phyloP scores from a whole-genome alignment of 2,329 filamentous ascomycete species.

The Fusarium penzigii region DNA sequence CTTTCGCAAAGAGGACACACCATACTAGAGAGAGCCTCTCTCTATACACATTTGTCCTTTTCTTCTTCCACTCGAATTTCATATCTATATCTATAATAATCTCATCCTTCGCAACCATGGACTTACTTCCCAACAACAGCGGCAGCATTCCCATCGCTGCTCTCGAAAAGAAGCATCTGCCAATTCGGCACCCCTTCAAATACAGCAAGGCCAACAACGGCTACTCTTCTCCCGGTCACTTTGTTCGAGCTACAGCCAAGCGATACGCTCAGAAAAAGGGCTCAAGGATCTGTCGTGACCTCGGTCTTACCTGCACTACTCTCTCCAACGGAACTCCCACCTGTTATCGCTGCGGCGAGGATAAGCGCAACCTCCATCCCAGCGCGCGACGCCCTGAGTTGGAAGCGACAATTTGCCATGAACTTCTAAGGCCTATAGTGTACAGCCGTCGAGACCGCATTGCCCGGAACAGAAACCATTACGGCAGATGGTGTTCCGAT shows the following conservation, averaged over 20 bases:
- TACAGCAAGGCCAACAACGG: constrained; percentile 9
- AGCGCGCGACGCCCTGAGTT: constrained; percentile 23
- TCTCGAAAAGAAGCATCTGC: constrained; percentile 23
- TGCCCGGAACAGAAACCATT: constrained; percentile 14
- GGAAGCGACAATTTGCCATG: constrained; percentile 22
- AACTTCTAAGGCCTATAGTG: neutral
- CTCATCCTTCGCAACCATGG: constrained; percentile 16
- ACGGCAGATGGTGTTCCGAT: constrained; percentile 16
- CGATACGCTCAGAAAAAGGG: constrained; percentile 26
- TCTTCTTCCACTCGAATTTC: constrained; percentile 1
- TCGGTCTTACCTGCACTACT: constrained; percentile 23
- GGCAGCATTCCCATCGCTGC: constrained; percentile 22
- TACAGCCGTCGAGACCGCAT: constrained; percentile 9
- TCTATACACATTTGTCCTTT: neutral
- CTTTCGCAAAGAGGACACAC: constrained; percentile 15
- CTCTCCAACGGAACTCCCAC: constrained; percentile 1
- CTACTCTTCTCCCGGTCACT: constrained; percentile 29
- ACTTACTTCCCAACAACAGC: constrained; percentile 20
- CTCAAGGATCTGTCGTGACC: constrained; percentile 21
- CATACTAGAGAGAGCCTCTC: neutral
- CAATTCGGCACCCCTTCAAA: constrained; percentile 2
- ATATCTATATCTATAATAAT: constrained; percentile 2
- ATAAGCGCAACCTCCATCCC: constrained; percentile 2
- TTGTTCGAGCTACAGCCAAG: constrained; percentile 35
- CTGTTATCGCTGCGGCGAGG: constrained; percentile 18